These are phyloP conservation scores for Colletotrichum karsti DNA, from an alignment of 2,329 filamentous ascomycete species.

Conservation along the genomic window DNA sequence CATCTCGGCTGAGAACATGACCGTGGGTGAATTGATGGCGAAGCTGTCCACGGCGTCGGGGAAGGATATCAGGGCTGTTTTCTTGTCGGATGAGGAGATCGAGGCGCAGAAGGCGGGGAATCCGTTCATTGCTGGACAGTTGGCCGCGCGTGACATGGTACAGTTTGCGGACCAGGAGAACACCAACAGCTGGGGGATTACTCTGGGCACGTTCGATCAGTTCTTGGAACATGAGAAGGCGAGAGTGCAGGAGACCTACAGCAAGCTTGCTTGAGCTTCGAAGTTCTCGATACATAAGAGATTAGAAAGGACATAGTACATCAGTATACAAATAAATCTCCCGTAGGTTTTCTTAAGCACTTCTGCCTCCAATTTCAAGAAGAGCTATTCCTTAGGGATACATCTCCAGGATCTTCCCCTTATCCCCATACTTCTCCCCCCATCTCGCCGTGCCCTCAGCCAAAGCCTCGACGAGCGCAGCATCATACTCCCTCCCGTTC, in stretches of 20 bases:
- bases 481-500: constrained; percentile 46
- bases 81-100: constrained; percentile 51
- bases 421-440: constrained; percentile 44
- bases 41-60: constrained; percentile 44
- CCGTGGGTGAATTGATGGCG: constrained; percentile 43
- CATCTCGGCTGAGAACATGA: constrained; percentile 50
- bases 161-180: constrained; percentile 45
- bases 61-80: constrained; percentile 44
- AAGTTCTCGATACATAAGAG: too few species aligned
- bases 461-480: constrained; percentile 43
- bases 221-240: constrained; percentile 52
- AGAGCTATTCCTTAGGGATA: constrained; percentile 11
- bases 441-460: constrained; percentile 47
- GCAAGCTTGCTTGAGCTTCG: not conserved
- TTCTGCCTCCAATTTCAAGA: too few species aligned
- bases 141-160: constrained; percentile 42
- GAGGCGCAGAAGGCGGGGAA: constrained; percentile 41
- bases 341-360: too few species aligned
- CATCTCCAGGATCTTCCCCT: constrained; percentile 12
- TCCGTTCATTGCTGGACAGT: constrained; percentile 48
- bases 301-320: too few species aligned
- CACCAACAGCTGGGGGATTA: constrained; percentile 46
- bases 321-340: too few species aligned
- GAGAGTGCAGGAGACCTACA: constrained; percentile 38
- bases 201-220: constrained; percentile 49